Conservation (phyloP, 2,329 filamentous ascomycete species). For the Cladosporium sp. region DNA sequence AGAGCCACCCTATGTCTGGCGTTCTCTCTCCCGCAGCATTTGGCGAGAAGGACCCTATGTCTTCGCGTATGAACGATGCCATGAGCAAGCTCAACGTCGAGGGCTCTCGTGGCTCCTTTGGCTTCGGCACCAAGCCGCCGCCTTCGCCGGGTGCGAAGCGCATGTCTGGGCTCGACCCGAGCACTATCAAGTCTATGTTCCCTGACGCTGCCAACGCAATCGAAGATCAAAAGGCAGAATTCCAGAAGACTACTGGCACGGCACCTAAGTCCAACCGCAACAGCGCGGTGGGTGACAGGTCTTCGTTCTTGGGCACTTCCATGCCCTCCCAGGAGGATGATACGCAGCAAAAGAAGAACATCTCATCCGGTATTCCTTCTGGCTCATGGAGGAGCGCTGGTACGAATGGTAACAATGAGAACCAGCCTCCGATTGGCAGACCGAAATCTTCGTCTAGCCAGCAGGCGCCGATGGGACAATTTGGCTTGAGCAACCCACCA, state of each 20-base stretch:
- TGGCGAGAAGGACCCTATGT: slow-evolving; percentile 95
- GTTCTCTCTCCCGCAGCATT: slow-evolving; percentile 93
- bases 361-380: slow-evolving; percentile 59
- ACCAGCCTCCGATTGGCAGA: slow-evolving; percentile 53
- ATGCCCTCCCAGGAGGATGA: slow-evolving; percentile 67
- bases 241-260: slow-evolving; percentile 89
- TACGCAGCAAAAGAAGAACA: slow-evolving; percentile 43
- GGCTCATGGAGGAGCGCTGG: slow-evolving; percentile 70
- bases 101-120: slow-evolving; percentile 79
- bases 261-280: slow-evolving; percentile 89
- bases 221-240: slow-evolving; percentile 95
- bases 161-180: slow-evolving; percentile 88
- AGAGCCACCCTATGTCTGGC: slow-evolving; percentile 94
- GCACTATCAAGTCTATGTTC: slow-evolving; percentile 98
- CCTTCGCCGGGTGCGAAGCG: slow-evolving; percentile 77
- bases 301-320: slow-evolving; percentile 68
- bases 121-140: slow-evolving; percentile 61
- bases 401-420: slow-evolving; percentile 36
- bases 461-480: slow-evolving; percentile 80
- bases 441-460: slow-evolving; percentile 74
- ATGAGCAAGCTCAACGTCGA: slow-evolving; percentile 94
- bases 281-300: slow-evolving; percentile 75
- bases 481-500: slow-evolving; percentile 66
- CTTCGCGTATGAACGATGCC: slow-evolving; percentile 87
- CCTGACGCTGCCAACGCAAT: slow-evolving; percentile 98